A percentile compares a stretch with the other conserved stretches of the same genome.
These are phyloP conservation scores for Amorphotheca resinae DNA, from an alignment of 495 filamentous ascomycete species.

Conservation along the genomic window DNA sequence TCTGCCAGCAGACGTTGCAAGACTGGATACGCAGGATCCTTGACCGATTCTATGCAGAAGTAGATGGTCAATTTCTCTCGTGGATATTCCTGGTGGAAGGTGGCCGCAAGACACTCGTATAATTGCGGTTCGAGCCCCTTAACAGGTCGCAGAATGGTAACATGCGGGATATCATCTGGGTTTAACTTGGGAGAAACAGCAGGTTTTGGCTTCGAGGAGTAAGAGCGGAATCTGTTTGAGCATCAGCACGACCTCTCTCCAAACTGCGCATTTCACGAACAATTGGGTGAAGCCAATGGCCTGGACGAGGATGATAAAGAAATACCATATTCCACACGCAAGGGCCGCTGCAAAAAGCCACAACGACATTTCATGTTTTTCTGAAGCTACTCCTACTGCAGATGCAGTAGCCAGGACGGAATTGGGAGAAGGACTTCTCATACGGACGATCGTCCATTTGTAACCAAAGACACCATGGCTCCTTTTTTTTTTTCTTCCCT, in stretches of 20 bases:
- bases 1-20: slow-evolving; percentile 57
- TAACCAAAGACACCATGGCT: no score
- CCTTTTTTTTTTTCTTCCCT: no score
- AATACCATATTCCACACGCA: slow-evolving; percentile 37
- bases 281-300: slow-evolving; percentile 37
- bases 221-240: slow-evolving; percentile 32
- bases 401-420: slow-evolving; percentile 7
- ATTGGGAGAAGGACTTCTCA: neutral
- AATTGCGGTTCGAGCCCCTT: slow-evolving; percentile 86
- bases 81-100: slow-evolving; percentile 76
- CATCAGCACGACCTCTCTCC: slow-evolving; percentile 10
- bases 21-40: slow-evolving; percentile 67
- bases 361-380: slow-evolving; percentile 24
- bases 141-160: slow-evolving; percentile 85
- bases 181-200: slow-evolving; percentile 33
- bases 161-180: slow-evolving; percentile 49
- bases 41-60: slow-evolving; percentile 67
- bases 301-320: slow-evolving; percentile 35
- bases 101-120: slow-evolving; percentile 86
- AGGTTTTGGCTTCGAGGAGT: slow-evolving; percentile 30
- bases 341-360: slow-evolving; percentile 29
- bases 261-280: slow-evolving; percentile 24
- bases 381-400: neutral
- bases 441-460: neutral
- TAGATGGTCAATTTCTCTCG: slow-evolving; percentile 62